Conservation (phyloP, 1,284 basidiomycete species). For the Earliella scabrosa region DNA sequence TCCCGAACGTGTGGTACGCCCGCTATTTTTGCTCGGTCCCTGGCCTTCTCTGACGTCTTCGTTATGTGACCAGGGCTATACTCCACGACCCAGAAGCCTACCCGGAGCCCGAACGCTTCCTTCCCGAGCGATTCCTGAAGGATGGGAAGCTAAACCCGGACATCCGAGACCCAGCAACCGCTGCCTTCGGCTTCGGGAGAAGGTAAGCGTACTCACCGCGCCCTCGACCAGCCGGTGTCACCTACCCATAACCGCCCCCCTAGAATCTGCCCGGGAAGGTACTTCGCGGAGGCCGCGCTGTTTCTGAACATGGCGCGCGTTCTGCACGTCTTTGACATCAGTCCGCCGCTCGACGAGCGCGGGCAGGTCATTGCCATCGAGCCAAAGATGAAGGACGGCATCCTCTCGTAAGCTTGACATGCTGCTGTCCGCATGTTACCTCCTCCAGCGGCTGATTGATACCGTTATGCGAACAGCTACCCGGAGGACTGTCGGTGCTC, state of each 20-base stretch:
- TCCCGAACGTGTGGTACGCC: slow-evolving; percentile 25
- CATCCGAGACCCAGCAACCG: slow-evolving; percentile 17
- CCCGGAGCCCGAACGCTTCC: slow-evolving; percentile 28
- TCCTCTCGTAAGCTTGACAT: slow-evolving; percentile 18
- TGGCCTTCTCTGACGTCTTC: neutral
- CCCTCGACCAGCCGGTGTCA: neutral
- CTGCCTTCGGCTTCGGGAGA: slow-evolving; percentile 26
- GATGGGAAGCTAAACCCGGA: slow-evolving; percentile 19
- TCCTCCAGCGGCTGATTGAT: neutral
- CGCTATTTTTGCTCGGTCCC: neutral
- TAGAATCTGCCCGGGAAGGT: slow-evolving; percentile 26
- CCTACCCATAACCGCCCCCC: neutral
- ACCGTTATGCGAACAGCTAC: slow-evolving; percentile 5
- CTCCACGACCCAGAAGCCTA: slow-evolving; percentile 26
- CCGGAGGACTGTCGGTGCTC: slow-evolving; percentile 25
- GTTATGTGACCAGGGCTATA: slow-evolving; percentile 17
- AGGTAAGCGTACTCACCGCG: slow-evolving; percentile 9
- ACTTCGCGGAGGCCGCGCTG: slow-evolving; percentile 22
- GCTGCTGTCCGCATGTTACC: neutral
- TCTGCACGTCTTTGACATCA: slow-evolving; percentile 28
- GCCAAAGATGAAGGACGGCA: slow-evolving; percentile 23
- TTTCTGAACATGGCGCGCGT: slow-evolving; percentile 25
- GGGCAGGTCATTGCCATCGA: slow-evolving; percentile 13
- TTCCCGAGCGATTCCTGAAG: slow-evolving; percentile 29
- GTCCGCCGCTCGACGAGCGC: slow-evolving; percentile 15